These are phyloP conservation scores for Phytopythium boreale DNA, from an alignment of 352 stramenopile species.

Conservation along the genomic window DNA sequence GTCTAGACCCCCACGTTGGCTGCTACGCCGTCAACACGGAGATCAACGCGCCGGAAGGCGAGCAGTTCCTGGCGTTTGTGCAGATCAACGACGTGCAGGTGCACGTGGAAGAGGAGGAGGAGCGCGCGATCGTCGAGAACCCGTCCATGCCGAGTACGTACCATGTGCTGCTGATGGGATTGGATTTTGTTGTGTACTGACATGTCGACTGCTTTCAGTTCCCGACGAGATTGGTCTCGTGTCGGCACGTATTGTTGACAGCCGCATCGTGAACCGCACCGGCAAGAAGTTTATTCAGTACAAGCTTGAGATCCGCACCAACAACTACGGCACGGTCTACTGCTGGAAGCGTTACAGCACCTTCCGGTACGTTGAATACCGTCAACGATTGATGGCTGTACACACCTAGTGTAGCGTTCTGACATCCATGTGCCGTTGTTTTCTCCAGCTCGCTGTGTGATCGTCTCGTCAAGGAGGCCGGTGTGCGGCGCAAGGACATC, in stretches of 20 bases:
- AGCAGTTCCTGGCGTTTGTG: constrained; percentile 82
- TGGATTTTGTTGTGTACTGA: constrained; percentile 14
- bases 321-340: constrained; percentile 85
- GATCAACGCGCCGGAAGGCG: constrained; percentile 63
- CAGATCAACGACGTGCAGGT: constrained; percentile 75
- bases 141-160: constrained; percentile 72
- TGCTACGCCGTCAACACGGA: constrained; percentile 88
- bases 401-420: not conserved
- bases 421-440: not conserved
- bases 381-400: not conserved
- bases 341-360: constrained; percentile 90
- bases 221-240: constrained; percentile 80
- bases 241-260: constrained; percentile 81
- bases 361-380: constrained; percentile 54
- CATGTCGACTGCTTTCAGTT: constrained; percentile 30
- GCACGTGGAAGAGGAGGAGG: constrained; percentile 69
- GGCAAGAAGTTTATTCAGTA: constrained; percentile 90
- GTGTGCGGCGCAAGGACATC: constrained; percentile 81
- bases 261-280: constrained; percentile 76
- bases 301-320: constrained; percentile 86
- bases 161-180: constrained; percentile 5
- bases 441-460: constrained; percentile 67
- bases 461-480: constrained; percentile 82
- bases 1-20: constrained; percentile 82
- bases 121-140: constrained; percentile 80